phyloP scores from a whole-genome alignment of 192 early-diverging fungal species.

The Coemansia guatemalensis region DNA sequence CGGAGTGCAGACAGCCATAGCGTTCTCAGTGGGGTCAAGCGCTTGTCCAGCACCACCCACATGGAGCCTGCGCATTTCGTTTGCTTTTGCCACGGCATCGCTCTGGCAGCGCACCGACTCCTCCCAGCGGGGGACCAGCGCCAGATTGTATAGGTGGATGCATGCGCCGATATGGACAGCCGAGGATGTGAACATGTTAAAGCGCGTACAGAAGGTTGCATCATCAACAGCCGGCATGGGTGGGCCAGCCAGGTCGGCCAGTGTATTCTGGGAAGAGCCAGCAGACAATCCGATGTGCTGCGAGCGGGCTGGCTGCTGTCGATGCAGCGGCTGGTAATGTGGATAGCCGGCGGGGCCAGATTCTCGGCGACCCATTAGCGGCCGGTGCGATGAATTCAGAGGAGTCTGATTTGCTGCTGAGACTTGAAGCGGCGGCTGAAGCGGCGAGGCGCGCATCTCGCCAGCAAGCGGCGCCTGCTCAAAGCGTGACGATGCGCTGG shows the following conservation, averaged over 20 bases:
- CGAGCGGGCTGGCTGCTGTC: conserved; percentile 6
- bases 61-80: conserved; percentile 17
- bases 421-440: conserved; percentile 8
- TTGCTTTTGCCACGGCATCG: conserved; percentile 23
- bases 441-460: conserved; percentile 29
- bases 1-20: conserved; percentile 2
- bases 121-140: conserved; percentile 39
- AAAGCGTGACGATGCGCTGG: conserved; percentile 7
- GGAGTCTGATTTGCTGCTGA: conserved; percentile 1
- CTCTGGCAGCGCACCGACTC: conserved; percentile 18
- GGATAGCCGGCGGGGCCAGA: conserved; percentile 6
- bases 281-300: not conserved
- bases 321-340: conserved; percentile 16
- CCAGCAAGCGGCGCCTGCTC: conserved; percentile 14
- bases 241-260: conserved; percentile 23
- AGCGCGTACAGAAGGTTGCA: conserved; percentile 42
- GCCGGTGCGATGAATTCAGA: conserved; percentile 13
- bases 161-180: conserved; percentile 32
- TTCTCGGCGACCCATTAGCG: conserved; percentile 14
- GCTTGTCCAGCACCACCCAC: conserved; percentile 1
- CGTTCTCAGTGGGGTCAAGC: not conserved
- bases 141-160: conserved; percentile 42
- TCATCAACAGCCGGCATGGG: conserved; percentile 39
- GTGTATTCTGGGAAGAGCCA: not conserved
- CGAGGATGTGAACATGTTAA: conserved; percentile 36